Base-by-base conservation (phyloP, 352 stramenopile species). In the Phytophthora kernoviae region DNA sequence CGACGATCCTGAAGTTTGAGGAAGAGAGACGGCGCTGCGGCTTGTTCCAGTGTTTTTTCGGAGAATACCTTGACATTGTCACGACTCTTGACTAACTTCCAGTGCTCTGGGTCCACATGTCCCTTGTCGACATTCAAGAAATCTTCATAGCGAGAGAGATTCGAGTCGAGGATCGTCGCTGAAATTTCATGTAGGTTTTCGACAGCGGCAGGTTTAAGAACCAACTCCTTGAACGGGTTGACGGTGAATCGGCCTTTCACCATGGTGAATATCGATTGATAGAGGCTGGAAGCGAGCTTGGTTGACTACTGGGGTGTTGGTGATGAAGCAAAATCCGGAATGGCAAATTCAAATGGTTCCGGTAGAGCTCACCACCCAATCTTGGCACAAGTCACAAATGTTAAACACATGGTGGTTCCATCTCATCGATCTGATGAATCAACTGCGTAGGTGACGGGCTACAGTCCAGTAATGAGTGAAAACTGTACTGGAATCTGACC, bases 51-150 rank as follows among this genome's bases (percentile, higher is more conserved):
- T 30, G 0, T 37, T 21, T 67, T 67, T 18, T 69, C 52, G n/a
- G 59, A 51, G 20, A 57, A 73, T 1, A 73, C 64, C 20, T 54
- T 65, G 8, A 56, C 53, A 36, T 49, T 60, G 37, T 73, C 68
- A 40, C 41, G 60, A 42, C 67, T 55, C 37, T 70, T 74, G 34
- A 79, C 53, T 20, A 78, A 58, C 50, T 78, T 78, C 69, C 69
- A 78, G 4, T 64, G 53, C 9, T 41, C 40, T 0, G 5, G 17
- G 45, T 78, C 48, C 2, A 73, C 22, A 7, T 21, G 37, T 2
- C 46, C 26, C 10, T 64, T 61, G 22, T 78, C 66, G 5, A 64
- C 44, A 21, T 50, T 63, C 21, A 75, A 40, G 26, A 68, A 75
- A 2, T 69, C 48, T 53, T 78, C 65, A 21, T 77, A 73, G 17